phyloP scores from a whole-genome alignment of 148 eudicot species.

The Dysphania ambrosioides region DNA sequence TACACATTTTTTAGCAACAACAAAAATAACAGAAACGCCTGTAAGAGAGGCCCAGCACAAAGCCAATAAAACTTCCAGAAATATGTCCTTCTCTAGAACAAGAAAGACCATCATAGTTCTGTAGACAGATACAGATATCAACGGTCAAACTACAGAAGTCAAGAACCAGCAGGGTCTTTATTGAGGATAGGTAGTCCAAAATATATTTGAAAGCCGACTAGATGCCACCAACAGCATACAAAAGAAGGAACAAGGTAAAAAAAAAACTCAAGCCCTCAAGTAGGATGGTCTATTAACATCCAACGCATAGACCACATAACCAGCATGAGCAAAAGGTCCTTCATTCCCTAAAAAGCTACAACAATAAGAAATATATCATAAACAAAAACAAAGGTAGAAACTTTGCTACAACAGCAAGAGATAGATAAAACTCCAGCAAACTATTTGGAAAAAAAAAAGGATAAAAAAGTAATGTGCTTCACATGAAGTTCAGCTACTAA shows the following conservation, averaged over 20 bases:
- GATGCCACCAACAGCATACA: too few relatives aligned
- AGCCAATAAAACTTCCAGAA: neutral
- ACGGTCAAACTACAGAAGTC: neutral
- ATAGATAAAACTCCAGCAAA: neutral
- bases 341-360: neutral
- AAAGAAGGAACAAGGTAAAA: too few relatives aligned
- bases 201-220: too few relatives aligned
- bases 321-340: neutral
- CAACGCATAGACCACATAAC: neutral
- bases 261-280: too few relatives aligned
- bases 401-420: neutral
- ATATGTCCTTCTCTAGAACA: neutral
- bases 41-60: neutral
- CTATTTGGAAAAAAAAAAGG: neutral
- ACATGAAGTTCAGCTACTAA: too few relatives aligned
- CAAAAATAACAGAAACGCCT: neutral
- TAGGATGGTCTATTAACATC: neutral
- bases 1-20: neutral
- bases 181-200: neutral
- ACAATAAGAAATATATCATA: neutral
- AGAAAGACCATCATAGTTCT: neutral
- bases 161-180: neutral
- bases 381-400: neutral
- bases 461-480: too few relatives aligned
- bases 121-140: neutral